A percentile compares a stretch with the other conserved stretches of the same genome.
phyloP scores from a whole-genome alignment of 2,329 filamentous ascomycete species.

The Trichoderma aggressivum region DNA sequence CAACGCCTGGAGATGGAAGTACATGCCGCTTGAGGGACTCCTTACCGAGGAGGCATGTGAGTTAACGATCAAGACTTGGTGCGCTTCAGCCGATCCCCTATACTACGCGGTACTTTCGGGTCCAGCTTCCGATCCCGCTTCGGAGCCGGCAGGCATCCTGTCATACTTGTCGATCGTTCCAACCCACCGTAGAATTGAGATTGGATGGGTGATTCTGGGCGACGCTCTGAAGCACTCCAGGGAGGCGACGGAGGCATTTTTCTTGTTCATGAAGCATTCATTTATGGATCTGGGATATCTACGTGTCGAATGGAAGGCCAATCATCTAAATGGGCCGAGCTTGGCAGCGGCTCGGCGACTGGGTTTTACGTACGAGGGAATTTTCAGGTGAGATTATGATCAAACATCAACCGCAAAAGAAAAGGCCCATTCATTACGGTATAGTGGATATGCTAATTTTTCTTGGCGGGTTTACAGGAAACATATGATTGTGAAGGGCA shows the following conservation, averaged over 20 bases:
- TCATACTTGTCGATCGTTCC: conserved; percentile 47
- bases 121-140: conserved; percentile 22
- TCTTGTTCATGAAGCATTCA: conserved; percentile 50
- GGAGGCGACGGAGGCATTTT: conserved; percentile 56
- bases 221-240: conserved; percentile 49
- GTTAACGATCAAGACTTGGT: conserved; percentile 23
- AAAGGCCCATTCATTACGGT: not conserved
- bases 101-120: conserved; percentile 45
- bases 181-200: conserved; percentile 50
- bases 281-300: conserved; percentile 53
- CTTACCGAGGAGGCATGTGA: conserved; percentile 23
- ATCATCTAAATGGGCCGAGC: conserved; percentile 53
- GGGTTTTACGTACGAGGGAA: conserved; percentile 58
- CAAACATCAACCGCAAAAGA: not conserved
- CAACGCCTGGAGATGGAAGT: conserved; percentile 35
- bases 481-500: conserved; percentile 58
- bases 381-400: conserved; percentile 44
- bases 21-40: conserved; percentile 30
- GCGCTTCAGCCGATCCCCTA: conserved; percentile 33
- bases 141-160: conserved; percentile 41
- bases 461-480: conserved; percentile 34
- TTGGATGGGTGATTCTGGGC: conserved; percentile 55
- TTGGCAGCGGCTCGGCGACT: conserved; percentile 52
- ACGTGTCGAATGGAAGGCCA: conserved; percentile 63
- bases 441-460: not conserved